Base-by-base conservation (phyloP, 2,329 filamentous ascomycete genomes). In the Clarireedia hainanense region DNA sequence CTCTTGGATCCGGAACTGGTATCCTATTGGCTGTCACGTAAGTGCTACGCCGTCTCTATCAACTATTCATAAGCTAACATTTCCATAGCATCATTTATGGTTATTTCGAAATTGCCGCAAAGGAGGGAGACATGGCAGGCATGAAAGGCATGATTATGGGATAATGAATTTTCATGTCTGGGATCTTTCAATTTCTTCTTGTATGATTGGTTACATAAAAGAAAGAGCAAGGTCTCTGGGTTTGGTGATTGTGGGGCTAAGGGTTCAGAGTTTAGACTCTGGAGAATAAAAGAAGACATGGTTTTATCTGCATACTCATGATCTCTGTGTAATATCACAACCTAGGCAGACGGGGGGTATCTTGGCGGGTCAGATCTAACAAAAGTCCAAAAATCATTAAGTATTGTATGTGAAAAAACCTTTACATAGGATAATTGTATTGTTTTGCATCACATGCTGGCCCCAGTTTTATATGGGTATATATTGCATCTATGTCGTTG, bases 31-130 rank as follows among this genome's bases (percentile, higher is more conserved):
- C 94, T 74, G 94, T 99, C 71, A 99, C 95, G 86, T 95, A 84
- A 88, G 89, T 87, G 65, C 54, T 49, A 23, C 47, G 17, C 20
- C 40, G 5, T 47, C 10, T 26, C 43, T 48, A 5, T 52, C 6
- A 24, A 51, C 59, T 42, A 12, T 15, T 39, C 23, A 74, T 71
- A 68, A 72, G 64, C 67, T 73, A 61, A 72, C 53, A n/a, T 26
- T 1, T 12, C 15, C 15, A 15, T 65, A 95, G 90, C 60, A 99
- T 99, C 72, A 99, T 99, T 75, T 99, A 99, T 74, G 90, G 91
- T 63, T 99, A 99, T 79, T 99, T 99, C 69, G 94, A 99, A 74
- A 99, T 99, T 69, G 94, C 94, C 24, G 95, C 95, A 68, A 96
- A 96, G 77, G 94, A 99, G 76, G 94, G 94, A 67, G 94, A 99